phyloP scores from a whole-genome alignment of 257 asterid species.

The Ophiorrhiza pumila region DNA sequence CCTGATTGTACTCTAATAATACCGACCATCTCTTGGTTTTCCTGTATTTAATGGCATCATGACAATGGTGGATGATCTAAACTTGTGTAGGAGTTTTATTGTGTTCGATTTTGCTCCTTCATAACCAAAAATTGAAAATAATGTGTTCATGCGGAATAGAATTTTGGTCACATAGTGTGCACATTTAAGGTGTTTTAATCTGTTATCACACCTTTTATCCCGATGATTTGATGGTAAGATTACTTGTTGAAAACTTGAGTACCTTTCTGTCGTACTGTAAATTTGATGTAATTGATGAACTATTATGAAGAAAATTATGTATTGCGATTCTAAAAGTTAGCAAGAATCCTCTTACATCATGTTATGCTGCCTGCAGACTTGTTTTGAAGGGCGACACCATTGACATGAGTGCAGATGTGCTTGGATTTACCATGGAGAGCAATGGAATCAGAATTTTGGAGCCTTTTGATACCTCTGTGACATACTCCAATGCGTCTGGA shows the following conservation, averaged over 20 bases:
- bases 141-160: neutral
- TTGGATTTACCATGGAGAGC: slow-evolving; percentile 93
- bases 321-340: neutral
- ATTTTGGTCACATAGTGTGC: neutral
- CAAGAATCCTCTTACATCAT: neutral
- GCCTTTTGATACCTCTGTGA: slow-evolving; percentile 81
- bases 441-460: slow-evolving; percentile 90
- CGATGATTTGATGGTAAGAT: neutral
- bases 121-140: neutral
- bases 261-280: neutral
- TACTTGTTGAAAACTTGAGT: neutral
- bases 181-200: neutral
- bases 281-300: slow-evolving; percentile 5
- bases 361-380: slow-evolving; percentile 58
- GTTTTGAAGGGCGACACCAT: slow-evolving; percentile 65
- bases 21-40: neutral
- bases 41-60: neutral
- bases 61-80: neutral
- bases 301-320: neutral
- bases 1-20: neutral
- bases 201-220: neutral
- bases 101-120: neutral
- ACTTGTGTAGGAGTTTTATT: neutral
- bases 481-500: slow-evolving; percentile 62
- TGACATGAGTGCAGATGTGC: slow-evolving; percentile 65